Conservation (phyloP, 2,329 filamentous ascomycete species). For the Talaromyces atroroseus region DNA sequence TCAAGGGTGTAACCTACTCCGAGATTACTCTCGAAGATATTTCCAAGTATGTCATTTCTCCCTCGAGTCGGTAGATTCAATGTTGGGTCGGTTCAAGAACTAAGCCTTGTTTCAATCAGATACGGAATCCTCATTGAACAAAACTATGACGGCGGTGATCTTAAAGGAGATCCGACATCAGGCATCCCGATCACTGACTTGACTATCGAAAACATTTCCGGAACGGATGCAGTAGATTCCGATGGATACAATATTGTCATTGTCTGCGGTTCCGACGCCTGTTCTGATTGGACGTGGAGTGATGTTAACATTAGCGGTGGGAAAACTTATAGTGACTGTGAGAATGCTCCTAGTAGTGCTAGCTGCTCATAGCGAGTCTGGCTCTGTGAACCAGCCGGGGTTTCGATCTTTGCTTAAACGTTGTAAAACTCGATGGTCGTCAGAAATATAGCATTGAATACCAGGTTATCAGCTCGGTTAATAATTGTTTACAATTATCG, state of each 20-base stretch:
- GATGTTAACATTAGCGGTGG: conserved; percentile 50
- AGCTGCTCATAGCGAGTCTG: conserved; percentile 21
- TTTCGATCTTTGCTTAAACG: no score
- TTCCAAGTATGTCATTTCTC: conserved; percentile 2
- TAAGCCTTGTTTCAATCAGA: conserved; percentile 16
- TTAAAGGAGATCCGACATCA: conserved; percentile 32
- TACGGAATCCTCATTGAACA: conserved; percentile 52
- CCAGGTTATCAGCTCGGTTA: no score
- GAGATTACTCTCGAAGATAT: conserved; percentile 46
- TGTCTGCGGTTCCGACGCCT: conserved; percentile 50
- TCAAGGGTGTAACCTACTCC: conserved; percentile 43
- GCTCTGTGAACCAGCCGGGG: no score
- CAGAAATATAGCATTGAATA: no score
- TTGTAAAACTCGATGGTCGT: no score
- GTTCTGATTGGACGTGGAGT: conserved; percentile 51
- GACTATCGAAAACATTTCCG: conserved; percentile 32
- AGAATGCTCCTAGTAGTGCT: conserved; percentile 36
- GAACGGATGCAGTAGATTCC: conserved; percentile 24
- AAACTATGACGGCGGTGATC: conserved; percentile 48
- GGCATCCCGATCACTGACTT: conserved; percentile 23
- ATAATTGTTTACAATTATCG: no score
- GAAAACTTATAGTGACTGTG: conserved; percentile 38
- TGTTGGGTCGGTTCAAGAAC: background rate
- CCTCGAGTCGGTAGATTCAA: background rate
- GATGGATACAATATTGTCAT: conserved; percentile 46